Evolutionary conservation across 2,329 filamentous ascomycete species (phyloP), one percentile per base, ranked within the genome.

Genomic region (Pezicula radicicola): DNA sequence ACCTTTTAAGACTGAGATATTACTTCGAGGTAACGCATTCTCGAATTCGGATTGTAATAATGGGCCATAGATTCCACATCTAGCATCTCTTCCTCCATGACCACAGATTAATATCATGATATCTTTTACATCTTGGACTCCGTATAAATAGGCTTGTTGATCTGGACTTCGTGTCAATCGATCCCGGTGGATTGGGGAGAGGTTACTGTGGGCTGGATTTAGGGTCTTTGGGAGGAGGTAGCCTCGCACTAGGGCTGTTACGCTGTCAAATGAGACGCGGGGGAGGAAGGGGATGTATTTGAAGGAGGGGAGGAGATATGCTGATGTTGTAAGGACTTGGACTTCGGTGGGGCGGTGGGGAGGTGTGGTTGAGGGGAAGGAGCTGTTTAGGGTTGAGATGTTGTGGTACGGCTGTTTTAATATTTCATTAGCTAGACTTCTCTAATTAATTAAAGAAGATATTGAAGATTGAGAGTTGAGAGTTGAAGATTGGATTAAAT

Each of bases 31-130:
- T 6, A 92, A 67, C 61, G 82, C 78, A 8, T 68, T 70, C 59
- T 83, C 78, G 60, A 97, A 97, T 60, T 91, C 87, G 0, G 70
- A 70, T 59, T 82, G 75, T 13, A 97, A 73, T 1, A 90, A 70
- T 0, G 91, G 91, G 0, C 90, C 92, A 57, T 93, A 76, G 19
- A 89, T 72, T 0, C 94, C 93, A 64, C 94, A 99, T 48, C 94
- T 80, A 62, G 77, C 74, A 66, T 99, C 94, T 10, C 94, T 78
- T 2, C 85, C 84, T 13, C 87, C 88, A 62, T 99, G 94, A 0
- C 91, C 91, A 65, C 94, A 99, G 41, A 97, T 87, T 18, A 97
- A 72, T 28, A 99, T 81, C n/a, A 89, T 62, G 4, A 91, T 76
- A 55, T 91, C 86, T 15, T 79, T 64, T 8, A 88, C 79, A 52